These are phyloP conservation scores for Hemileccinum rubropunctum DNA, from an alignment of 768 basidiomycete genomes.

Conservation along the genomic window DNA sequence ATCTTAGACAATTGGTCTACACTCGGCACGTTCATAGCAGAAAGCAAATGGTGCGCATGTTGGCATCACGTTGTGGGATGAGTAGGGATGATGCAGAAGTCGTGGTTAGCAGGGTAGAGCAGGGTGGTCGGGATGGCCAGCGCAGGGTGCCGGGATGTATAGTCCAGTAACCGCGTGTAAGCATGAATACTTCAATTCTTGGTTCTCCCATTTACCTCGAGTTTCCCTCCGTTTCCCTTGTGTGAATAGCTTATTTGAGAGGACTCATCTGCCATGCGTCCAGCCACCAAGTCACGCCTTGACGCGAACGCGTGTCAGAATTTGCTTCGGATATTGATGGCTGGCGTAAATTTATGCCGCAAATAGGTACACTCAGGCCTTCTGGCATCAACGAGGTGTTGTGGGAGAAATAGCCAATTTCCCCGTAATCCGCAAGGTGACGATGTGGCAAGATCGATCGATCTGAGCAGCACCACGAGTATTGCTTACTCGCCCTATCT, in stretches of 20 bases:
- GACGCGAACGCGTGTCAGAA: neutral
- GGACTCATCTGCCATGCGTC: neutral
- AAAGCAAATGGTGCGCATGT: constrained; percentile 27
- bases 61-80: constrained; percentile 27
- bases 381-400: constrained; percentile 18
- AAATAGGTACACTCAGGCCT: constrained; percentile 3
- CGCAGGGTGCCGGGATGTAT: constrained; percentile 10
- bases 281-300: neutral
- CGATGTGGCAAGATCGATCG: constrained; percentile 10
- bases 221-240: neutral
- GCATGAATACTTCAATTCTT: neutral
- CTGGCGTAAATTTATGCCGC: constrained; percentile 3
- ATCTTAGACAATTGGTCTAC: constrained; percentile 23
- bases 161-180: constrained; percentile 18
- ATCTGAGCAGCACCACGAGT: constrained; percentile 2
- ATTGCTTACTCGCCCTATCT: neutral
- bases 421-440: neutral
- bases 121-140: neutral
- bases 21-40: constrained; percentile 16
- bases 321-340: neutral
- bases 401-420: neutral
- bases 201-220: constrained; percentile 1
- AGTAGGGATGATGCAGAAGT: constrained; percentile 17
- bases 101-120: constrained; percentile 18
- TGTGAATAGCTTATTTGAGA: neutral